Evolutionary conservation across 257 asterid genomes (phyloP).

Genomic region (Nicotiana knightiana): DNA sequence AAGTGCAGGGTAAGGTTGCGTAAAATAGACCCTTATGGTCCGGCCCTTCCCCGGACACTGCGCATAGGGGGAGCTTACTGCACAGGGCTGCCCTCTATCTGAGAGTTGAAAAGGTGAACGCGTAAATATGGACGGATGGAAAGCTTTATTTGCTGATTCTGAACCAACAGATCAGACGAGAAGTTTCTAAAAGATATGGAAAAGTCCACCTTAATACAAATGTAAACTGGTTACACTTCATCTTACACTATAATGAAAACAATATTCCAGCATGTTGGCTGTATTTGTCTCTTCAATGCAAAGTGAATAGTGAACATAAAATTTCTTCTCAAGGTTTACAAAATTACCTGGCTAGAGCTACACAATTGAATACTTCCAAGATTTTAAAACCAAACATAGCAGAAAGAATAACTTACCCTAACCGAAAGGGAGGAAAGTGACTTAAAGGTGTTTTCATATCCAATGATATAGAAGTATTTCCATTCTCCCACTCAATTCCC

Average conservation of each 20-base stretch:
- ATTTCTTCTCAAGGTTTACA: not conserved
- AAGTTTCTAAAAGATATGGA: not conserved
- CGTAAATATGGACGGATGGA: not conserved
- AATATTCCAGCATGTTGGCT: not conserved
- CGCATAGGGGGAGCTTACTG: no score
- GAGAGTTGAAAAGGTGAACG: not conserved
- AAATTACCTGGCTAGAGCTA: not conserved
- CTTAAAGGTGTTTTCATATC: constrained; percentile 91
- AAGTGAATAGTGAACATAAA: not conserved
- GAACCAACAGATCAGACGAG: not conserved
- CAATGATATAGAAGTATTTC: constrained; percentile 64
- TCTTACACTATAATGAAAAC: not conserved
- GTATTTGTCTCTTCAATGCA: not conserved
- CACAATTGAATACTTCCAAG: not conserved
- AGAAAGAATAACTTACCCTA: constrained; percentile 61
- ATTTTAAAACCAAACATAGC: constrained; percentile 2
- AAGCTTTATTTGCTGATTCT: not conserved
- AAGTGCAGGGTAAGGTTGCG: no score
- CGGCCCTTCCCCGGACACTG: no score
- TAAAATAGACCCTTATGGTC: no score
- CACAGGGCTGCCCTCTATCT: not conserved
- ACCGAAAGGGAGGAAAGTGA: constrained; percentile 95
- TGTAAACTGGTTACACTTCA: not conserved
- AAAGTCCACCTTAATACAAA: not conserved
- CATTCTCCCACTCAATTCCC: constrained; percentile 74